A percentile compares a stretch with the other conserved stretches of the same genome.
These are phyloP conservation scores for Cylindrotheca fusiformis DNA, from an alignment of 108 stramenopile genomes.

Conservation along the genomic window DNA sequence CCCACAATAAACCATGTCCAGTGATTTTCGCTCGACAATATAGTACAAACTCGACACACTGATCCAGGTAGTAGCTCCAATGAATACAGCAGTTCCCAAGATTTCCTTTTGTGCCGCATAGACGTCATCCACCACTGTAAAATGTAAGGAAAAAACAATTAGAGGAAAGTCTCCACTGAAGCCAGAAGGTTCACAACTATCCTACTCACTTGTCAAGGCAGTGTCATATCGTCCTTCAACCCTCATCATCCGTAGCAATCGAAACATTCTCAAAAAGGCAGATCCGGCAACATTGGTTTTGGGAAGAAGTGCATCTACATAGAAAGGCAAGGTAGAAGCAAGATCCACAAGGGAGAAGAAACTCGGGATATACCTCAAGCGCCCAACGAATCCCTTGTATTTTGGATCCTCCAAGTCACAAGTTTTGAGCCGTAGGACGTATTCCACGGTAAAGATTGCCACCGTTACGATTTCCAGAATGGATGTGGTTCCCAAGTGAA, in stretches of 20 bases:
- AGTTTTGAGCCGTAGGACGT: conserved; percentile 64
- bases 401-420: conserved; percentile 56
- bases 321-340: conserved; percentile 84
- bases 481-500: conserved; percentile 66
- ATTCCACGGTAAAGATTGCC: conserved; percentile 79
- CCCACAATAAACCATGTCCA: conserved; percentile 82
- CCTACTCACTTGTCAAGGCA: conserved; percentile 46
- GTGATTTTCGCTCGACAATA: conserved; percentile 75
- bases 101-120: conserved; percentile 67
- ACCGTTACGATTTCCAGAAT: conserved; percentile 65
- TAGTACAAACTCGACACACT: conserved; percentile 74
- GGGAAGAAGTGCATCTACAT: conserved; percentile 77
- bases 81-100: conserved; percentile 75
- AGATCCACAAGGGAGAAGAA: conserved; percentile 85
- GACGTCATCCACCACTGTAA: conserved; percentile 70
- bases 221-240: conserved; percentile 83
- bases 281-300: conserved; percentile 54
- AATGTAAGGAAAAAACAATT: not conserved
- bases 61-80: conserved; percentile 86
- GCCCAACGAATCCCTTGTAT: conserved; percentile 41
- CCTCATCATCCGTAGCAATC: conserved; percentile 87
- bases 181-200: too few relatives aligned
- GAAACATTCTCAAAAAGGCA: conserved; percentile 89
- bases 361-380: conserved; percentile 47
- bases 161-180: conserved; percentile 18